Percentiles rank a stretch among this genome's conserved stretches.
These are phyloP conservation scores for Triticum aestivum DNA, from an alignment of 176 grass and related monocot species.

Conservation along the genomic window IWGSC_CS_RefSeq_v2.1 NC_057813.1:448176149-448176648, in stretches of 20 bases:
- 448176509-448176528: too few species aligned
- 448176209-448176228: background rate
- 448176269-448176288: too few species aligned
- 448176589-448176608: too few species aligned
- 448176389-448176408: background rate
- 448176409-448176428: background rate
- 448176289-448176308: background rate
- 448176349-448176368: background rate
- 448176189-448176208: background rate
- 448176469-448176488: too few species aligned
- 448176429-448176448: background rate
- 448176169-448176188: background rate
- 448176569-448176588: too few species aligned
- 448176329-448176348: background rate
- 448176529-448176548: too few species aligned
- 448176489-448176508: too few species aligned
- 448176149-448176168: background rate
- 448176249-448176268: background rate
- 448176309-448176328: background rate
- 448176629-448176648: too few species aligned
- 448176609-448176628: too few species aligned
- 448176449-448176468: too few species aligned
- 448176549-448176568: too few species aligned
- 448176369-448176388: background rate
- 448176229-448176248: background rate